Evolutionary conservation across 495 filamentous ascomycete genomes (phyloP), one percentile per base, ranked within the genome.

Genomic region (Talaromyces trachyspermus): DNA sequence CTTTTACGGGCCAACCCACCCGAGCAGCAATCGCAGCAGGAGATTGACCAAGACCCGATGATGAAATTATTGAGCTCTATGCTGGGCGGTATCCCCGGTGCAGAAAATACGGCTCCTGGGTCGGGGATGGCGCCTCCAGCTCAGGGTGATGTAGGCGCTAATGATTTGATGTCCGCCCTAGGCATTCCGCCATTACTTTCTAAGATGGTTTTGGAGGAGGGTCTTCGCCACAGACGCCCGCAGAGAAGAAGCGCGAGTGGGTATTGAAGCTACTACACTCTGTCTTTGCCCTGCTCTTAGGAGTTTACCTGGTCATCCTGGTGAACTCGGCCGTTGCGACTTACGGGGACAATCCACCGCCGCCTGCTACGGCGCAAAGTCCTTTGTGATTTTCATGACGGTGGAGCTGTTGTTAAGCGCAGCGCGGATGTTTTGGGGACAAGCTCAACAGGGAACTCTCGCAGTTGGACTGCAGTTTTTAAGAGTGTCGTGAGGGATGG

Each of bases 321-420:
- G 57, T 71, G 9, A 60, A 62, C 7, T 43, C 62, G 6, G 64
- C 70, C 5, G 60, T 72, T 37, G 49, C 63, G 22, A 56, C 60
- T 35, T 74, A 64, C 22, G 70, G 70, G 2, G 62, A 41, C 69
- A 76, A 40, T 44, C 85, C 40, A 66, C 74, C 51, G 70, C 84
- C 38, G 64, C 84, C 40, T 81, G 89, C 71, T 69, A 77, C 52
- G 74, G 87, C 47, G 63, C 76, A 60, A 70, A 77, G 74, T 37
- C 72, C 76, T 95, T 92, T 65, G 79, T 84, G 54, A 76, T 84
- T 45, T 95, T 95, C 58, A 81, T 85, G 17, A 89, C 88, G 2
- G 85, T 79, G 9, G 87, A 95, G 69, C 61, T 89, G 46, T 51
- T 90, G 24, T 59, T 95, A 53, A 77, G 85, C 51, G 77, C 76